Percentiles rank a stretch among this genome's conserved stretches.
phyloP scores from a whole-genome alignment of 2,329 filamentous ascomycete species.

The Raffaelea arxii region DNA sequence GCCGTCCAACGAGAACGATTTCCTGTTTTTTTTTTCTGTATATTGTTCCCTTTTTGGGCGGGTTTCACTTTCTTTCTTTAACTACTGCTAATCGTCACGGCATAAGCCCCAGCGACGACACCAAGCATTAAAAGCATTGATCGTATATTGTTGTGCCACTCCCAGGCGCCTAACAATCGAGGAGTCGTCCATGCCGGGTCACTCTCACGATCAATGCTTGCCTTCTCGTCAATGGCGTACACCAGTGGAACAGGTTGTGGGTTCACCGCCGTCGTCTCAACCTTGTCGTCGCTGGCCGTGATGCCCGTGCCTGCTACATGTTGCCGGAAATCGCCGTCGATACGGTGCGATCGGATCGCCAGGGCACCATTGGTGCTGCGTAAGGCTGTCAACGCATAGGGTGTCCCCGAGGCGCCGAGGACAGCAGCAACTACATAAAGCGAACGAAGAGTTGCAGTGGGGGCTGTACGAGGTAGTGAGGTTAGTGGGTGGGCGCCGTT shows the following conservation, averaged over 20 bases:
- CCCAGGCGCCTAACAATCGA: background rate
- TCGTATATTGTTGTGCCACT: conserved; percentile 3
- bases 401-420: background rate
- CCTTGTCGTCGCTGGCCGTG: too few relatives aligned
- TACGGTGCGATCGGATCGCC: background rate
- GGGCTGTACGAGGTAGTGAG: background rate
- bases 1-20: background rate
- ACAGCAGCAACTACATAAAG: background rate
- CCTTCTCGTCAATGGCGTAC: background rate
- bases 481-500: too few relatives aligned
- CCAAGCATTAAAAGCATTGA: background rate
- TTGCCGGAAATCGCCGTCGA: background rate
- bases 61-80: background rate
- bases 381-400: background rate
- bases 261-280: background rate
- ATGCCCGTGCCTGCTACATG: background rate
- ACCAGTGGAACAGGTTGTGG: background rate
- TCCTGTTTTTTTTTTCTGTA: background rate
- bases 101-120: background rate
- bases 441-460: background rate
- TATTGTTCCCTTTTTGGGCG: background rate
- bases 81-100: background rate
- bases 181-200: conserved; percentile 1
- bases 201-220: background rate
- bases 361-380: conserved; percentile 4